Conservation (phyloP, 2,329 filamentous ascomycete species). For the Falciphora oryzae region DNA sequence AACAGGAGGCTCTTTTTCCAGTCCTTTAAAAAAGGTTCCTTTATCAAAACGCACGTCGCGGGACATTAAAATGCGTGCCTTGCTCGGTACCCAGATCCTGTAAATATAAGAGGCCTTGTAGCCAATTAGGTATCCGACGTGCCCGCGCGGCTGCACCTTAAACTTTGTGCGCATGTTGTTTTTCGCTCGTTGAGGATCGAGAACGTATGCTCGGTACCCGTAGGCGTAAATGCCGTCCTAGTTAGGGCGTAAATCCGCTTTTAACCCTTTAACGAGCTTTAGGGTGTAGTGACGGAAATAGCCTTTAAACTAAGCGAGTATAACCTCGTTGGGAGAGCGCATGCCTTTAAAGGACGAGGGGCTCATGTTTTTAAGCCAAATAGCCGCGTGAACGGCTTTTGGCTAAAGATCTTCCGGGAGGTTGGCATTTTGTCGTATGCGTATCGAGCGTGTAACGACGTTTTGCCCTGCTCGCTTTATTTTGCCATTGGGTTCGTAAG, state of each 20-base stretch:
- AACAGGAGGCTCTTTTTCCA: not conserved
- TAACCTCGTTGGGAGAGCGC: not conserved
- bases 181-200: not conserved
- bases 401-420: not conserved
- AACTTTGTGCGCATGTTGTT: not conserved
- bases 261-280: not conserved
- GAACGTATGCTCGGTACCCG: not conserved
- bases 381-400: not conserved
- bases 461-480: not conserved
- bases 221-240: not conserved
- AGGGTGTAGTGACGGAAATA: not conserved
- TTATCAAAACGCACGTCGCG: not conserved
- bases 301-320: not conserved
- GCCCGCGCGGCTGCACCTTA: not conserved
- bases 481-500: not conserved
- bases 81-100: not conserved
- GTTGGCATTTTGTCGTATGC: not conserved
- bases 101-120: not conserved
- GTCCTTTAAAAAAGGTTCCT: not conserved
- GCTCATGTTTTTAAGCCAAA: not conserved
- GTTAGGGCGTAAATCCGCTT: not conserved
- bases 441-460: not conserved
- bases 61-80: not conserved
- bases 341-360: not conserved
- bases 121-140: not conserved